A percentile compares a stretch with the other conserved stretches of the same genome.
These are phyloP conservation scores for Graphilbum sp. DNA, from an alignment of 2,329 filamentous ascomycete genomes.

Conservation along the genomic window DNA sequence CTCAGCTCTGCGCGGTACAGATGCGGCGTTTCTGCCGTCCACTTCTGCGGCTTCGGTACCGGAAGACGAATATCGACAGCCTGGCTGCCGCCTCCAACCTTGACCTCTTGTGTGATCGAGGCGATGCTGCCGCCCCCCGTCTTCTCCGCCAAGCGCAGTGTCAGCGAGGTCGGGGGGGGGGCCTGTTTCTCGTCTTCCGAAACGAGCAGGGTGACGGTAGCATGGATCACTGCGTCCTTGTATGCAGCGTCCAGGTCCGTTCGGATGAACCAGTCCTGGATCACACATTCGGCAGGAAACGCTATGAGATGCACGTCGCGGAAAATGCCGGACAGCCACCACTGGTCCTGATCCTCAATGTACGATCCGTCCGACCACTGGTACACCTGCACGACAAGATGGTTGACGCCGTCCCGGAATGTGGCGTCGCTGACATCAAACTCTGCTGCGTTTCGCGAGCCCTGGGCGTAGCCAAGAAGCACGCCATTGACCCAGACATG, in stretches of 20 bases:
- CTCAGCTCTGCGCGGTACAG: constrained; percentile 38
- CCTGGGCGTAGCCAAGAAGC: constrained; percentile 51
- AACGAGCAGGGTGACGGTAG: constrained; percentile 25
- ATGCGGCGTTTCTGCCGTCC: constrained; percentile 51
- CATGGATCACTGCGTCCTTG: constrained; percentile 30
- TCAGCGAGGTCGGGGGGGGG: constrained; percentile 18
- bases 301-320: constrained; percentile 47
- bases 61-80: constrained; percentile 19
- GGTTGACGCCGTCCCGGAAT: constrained; percentile 29
- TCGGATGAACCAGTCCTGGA: constrained; percentile 42
- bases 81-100: not conserved
- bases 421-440: constrained; percentile 41
- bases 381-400: constrained; percentile 48
- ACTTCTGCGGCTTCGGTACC: constrained; percentile 40
- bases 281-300: constrained; percentile 31
- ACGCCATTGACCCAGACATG: constrained; percentile 52
- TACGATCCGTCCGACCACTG: constrained; percentile 55
- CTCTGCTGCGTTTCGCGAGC: constrained; percentile 50
- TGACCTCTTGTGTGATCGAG: not conserved
- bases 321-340: constrained; percentile 53
- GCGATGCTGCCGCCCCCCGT: constrained; percentile 17
- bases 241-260: constrained; percentile 35
- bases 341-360: constrained; percentile 55
- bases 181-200: not conserved
- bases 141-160: constrained; percentile 20